Base-by-base conservation (phyloP, 257 asterid species). In the Salvia splendens region DNA sequence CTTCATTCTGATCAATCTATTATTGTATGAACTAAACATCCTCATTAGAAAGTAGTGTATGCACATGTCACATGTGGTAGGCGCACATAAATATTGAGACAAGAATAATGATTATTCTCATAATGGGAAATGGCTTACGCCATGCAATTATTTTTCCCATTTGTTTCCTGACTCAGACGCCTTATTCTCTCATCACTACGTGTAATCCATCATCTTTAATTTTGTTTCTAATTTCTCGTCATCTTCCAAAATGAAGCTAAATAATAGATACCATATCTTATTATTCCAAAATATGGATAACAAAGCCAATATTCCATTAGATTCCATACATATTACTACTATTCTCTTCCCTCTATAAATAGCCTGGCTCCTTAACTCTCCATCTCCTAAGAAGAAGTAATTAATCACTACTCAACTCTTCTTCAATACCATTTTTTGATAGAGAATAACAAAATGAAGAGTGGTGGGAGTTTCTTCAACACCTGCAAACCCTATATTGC, bases 401-500 rank as follows among this genome's bases (percentile, higher is more conserved):
- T 9, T 2, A 4, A 14, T 30, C 30, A 24, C 30, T 24, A 24
- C 30, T 24, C 55, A 62, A 8, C 65, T 59, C 50, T 60, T n/a
- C 41, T 6, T 33, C 38, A 33, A 33, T 1, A 33, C 42, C 6
- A 38, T 8, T 40, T 1, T 9, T 40, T 40, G 45, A 28, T 58
- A 68, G 65, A 45, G 40, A 68, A 32, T 12, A 4, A 7, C 4
- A 56, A 46, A 42, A 58, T 28, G 72, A 71, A 64, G 71, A 52
- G 63, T 15, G 66, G 76, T 35, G 12, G 33, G 17, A 57, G 58
- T 3, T 65, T 82, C 3, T 30, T 81, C 6, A 68, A 74, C 43
- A 74, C 48, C 76, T 61, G 77, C 64, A 82, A 70, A 61, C 90
- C 92, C 17, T 87, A 87, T 49, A 63, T 87, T 4, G 88, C 80